A percentile compares a stretch with the other conserved stretches of the same genome.
phyloP scores from a whole-genome alignment of 2,329 filamentous ascomycete genomes.

The Xylaria sp. region DNA sequence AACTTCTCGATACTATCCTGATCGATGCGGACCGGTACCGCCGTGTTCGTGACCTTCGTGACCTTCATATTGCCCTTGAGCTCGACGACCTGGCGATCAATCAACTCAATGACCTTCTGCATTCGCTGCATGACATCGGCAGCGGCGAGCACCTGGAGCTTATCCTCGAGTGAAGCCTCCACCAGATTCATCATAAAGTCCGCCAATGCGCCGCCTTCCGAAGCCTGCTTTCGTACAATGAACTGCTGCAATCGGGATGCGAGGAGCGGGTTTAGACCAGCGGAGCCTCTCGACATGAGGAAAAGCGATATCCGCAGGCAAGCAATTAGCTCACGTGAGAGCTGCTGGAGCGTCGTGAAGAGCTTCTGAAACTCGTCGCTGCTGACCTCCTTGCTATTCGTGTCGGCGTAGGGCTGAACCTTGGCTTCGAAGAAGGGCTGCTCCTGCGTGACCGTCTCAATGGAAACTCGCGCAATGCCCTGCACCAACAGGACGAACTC shows the following conservation, averaged over 20 bases:
- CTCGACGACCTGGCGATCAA: constrained; percentile 73
- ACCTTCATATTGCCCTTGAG: constrained; percentile 87
- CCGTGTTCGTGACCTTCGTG: constrained; percentile 66
- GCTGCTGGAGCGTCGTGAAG: constrained; percentile 75
- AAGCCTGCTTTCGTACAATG: constrained; percentile 74
- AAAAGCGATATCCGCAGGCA: constrained; percentile 79
- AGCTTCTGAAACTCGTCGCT: constrained; percentile 46
- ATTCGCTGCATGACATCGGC: constrained; percentile 73
- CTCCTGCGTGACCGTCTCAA: constrained; percentile 71
- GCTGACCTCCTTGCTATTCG: constrained; percentile 23
- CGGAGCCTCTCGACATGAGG: constrained; percentile 60
- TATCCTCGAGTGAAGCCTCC: constrained; percentile 84
- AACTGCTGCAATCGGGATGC: constrained; percentile 81
- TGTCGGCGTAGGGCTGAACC: constrained; percentile 44
- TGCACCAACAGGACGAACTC: constrained; percentile 85
- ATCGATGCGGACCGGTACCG: constrained; percentile 54
- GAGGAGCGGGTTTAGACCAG: constrained; percentile 73
- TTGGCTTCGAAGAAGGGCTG: constrained; percentile 82
- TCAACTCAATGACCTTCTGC: constrained; percentile 73
- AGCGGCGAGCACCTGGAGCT: constrained; percentile 78
- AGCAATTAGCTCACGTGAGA: constrained; percentile 80
- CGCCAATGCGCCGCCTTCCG: constrained; percentile 78
- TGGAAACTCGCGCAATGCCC: constrained; percentile 68
- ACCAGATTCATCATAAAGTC: constrained; percentile 97
- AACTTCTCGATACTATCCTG: constrained; percentile 50